Base-by-base conservation (phyloP, 2,329 filamentous ascomycete genomes). In the Cercospora canescens region DNA sequence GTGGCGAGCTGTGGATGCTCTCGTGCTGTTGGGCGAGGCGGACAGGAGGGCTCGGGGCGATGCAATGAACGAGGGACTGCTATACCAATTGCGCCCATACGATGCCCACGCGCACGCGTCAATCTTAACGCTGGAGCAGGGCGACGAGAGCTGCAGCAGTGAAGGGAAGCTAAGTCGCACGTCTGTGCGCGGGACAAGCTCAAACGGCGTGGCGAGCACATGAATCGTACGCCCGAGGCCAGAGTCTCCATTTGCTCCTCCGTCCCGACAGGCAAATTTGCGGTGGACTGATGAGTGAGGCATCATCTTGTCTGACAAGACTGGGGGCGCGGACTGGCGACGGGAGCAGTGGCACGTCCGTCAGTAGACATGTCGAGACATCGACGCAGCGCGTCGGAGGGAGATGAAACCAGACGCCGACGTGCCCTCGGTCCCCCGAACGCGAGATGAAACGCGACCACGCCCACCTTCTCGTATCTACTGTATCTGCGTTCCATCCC, bases 101-200 rank as follows among this genome's bases (percentile, higher is more conserved):
- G n/a, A 55, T 55, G 52, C 28, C 28, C 52, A 30, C 52, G 52
- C 52, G 52, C 52, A 55, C 52, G 52, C 52, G 52, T 55, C 52
- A 55, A 32, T 32, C 28, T 32, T 8, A 55, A 35, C 28, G 52
- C 28, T 21, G 14, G 32, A 35, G 52, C 28, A 32, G 28, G 18
- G 32, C 26, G 52, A 35, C 52, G 28, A 55, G 52, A 32, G 32
- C 28, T 35, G 52, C 28, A 18, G 52, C 16, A 55, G 21, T 54
- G 24, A 30, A 26, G 48, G 28, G 48, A 26, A n/a, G n/a, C n/a
- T n/a, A n/a, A n/a, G 39, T 6, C 39, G 39, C 6, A 14, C 50
- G 52, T 55, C 52, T 55, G 52, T 60, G 57, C 57, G 35, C 35
- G 34, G 16, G n/a, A 18, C 35, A 48, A 60, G 57, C 57, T 60